Evolutionary conservation across 441 rosid species (phyloP).

Genomic region (Gossypium laxum): DNA sequence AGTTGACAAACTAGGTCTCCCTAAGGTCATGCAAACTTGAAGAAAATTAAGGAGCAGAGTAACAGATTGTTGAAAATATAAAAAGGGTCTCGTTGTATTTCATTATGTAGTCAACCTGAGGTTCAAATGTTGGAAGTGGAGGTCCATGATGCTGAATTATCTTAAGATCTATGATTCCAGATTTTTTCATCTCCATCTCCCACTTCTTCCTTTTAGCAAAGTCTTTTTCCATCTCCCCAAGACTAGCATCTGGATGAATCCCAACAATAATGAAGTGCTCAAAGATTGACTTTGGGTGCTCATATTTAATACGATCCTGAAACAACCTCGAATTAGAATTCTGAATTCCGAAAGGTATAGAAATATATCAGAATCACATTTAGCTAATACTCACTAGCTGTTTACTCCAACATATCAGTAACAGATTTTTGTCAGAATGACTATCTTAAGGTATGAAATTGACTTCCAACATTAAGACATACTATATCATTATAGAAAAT

Average conservation of each 20-base stretch:
- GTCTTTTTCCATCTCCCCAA: constrained; percentile 74
- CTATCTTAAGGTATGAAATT: neutral
- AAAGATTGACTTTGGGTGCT: constrained; percentile 74
- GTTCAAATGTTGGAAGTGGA: constrained; percentile 56
- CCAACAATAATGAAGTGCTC: constrained; percentile 86
- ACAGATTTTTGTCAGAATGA: neutral
- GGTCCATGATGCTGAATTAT: constrained; percentile 47
- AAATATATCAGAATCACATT: neutral
- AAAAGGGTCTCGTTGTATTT: constrained; percentile 3
- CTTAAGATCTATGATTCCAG: constrained; percentile 45
- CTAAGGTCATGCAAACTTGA: neutral
- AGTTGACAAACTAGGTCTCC: neutral
- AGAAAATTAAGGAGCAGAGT: neutral
- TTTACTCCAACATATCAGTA: neutral
- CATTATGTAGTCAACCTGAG: constrained; percentile 53
- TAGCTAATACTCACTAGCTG: neutral
- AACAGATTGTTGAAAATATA: neutral
- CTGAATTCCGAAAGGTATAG: neutral
- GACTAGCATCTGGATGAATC: constrained; percentile 73
- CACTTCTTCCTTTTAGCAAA: constrained; percentile 69
- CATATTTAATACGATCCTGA: constrained; percentile 54
- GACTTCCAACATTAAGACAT: neutral
- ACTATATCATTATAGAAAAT: neutral
- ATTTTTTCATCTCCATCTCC: constrained; percentile 57
- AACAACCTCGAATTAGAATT: constrained; percentile 18